Percentiles rank a stretch among this genome's conserved stretches.
Evolutionary conservation across 2,329 filamentous ascomycete species (phyloP).

Genomic region (Colletotrichum lindemuthianum): DNA sequence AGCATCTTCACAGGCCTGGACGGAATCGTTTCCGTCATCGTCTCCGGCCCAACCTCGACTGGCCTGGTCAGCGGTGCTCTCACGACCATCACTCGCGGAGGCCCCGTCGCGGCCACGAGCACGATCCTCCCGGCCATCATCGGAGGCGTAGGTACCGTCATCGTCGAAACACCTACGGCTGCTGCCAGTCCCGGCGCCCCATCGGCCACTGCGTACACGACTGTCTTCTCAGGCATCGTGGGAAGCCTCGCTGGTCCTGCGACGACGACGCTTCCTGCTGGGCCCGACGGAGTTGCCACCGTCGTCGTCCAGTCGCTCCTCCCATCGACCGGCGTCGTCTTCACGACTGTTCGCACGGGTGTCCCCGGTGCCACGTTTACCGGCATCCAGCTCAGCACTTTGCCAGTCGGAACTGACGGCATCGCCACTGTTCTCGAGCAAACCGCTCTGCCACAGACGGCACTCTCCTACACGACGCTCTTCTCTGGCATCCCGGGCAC

Average conservation of each 20-base stretch:
- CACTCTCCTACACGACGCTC: slow-evolving; percentile 4
- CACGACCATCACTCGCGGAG: slow-evolving; percentile 12
- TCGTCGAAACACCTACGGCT: slow-evolving; percentile 11
- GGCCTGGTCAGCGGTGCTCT: neutral
- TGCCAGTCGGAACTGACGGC: slow-evolving; percentile 1
- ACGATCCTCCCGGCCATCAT: slow-evolving; percentile 12
- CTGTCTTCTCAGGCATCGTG: slow-evolving; percentile 11
- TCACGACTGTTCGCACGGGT: slow-evolving; percentile 1
- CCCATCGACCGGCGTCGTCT: neutral
- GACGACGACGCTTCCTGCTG: slow-evolving; percentile 12
- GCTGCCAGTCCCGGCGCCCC: slow-evolving; percentile 4
- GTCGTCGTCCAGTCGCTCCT: neutral
- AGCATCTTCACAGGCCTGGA: neutral
- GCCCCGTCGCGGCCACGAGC: slow-evolving; percentile 11
- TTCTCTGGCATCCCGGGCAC: slow-evolving; percentile 9
- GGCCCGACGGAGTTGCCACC: slow-evolving; percentile 9
- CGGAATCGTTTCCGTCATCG: slow-evolving; percentile 13
- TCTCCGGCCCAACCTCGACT: slow-evolving; percentile 14
- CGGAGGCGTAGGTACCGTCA: slow-evolving; percentile 10
- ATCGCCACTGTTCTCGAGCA: slow-evolving; percentile 10
- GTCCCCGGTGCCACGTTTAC: slow-evolving; percentile 1
- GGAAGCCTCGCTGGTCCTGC: slow-evolving; percentile 1
- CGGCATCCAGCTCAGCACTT: neutral
- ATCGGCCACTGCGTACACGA: slow-evolving; percentile 3
- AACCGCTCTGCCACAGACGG: neutral